Evolutionary conservation across 2,329 filamentous ascomycete genomes (phyloP).

Genomic region (Aspergillus hortae): DNA sequence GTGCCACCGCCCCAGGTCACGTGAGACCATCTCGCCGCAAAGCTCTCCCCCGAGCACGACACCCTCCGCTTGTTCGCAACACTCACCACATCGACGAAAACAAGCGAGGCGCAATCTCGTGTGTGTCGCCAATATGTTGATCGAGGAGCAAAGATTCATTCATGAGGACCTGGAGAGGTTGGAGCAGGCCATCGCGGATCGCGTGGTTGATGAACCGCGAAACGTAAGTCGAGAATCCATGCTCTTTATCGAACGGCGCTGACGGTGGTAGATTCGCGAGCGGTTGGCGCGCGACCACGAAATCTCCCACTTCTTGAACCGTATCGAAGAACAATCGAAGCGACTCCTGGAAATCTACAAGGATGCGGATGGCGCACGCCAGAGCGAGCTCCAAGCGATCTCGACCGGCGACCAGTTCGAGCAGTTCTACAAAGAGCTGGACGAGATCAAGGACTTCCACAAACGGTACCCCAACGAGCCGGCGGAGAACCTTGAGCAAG

Average conservation of each 20-base stretch:
- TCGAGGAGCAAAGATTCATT: slow-evolving; percentile 90
- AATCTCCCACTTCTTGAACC: slow-evolving; percentile 77
- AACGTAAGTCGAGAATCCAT: slow-evolving; percentile 57
- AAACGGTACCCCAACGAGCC: slow-evolving; percentile 88
- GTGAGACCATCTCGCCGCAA: slow-evolving; percentile 22
- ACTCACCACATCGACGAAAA: neutral
- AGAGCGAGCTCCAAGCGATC: slow-evolving; percentile 78
- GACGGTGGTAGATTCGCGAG: slow-evolving; percentile 68
- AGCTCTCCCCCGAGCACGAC: slow-evolving; percentile 18
- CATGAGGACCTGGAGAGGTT: slow-evolving; percentile 96
- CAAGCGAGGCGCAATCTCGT: neutral
- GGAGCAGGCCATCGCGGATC: slow-evolving; percentile 89
- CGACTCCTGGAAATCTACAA: slow-evolving; percentile 80
- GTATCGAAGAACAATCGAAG: slow-evolving; percentile 81
- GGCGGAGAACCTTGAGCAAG: slow-evolving; percentile 89
- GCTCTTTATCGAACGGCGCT: slow-evolving; percentile 2
- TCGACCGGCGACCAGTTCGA: slow-evolving; percentile 83
- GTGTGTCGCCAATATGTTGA: slow-evolving; percentile 56
- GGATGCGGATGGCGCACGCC: slow-evolving; percentile 68
- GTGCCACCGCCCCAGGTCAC: slow-evolving; percentile 20
- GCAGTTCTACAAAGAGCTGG: slow-evolving; percentile 83
- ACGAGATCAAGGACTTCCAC: slow-evolving; percentile 81
- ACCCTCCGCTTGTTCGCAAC: slow-evolving; percentile 3
- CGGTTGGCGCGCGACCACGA: slow-evolving; percentile 89
- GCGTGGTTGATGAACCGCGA: slow-evolving; percentile 81